Percentiles rank a stretch among this genome's conserved stretches.
Conservation (phyloP, 2,329 filamentous ascomycete genomes). For the Fusarium sp. region DNA sequence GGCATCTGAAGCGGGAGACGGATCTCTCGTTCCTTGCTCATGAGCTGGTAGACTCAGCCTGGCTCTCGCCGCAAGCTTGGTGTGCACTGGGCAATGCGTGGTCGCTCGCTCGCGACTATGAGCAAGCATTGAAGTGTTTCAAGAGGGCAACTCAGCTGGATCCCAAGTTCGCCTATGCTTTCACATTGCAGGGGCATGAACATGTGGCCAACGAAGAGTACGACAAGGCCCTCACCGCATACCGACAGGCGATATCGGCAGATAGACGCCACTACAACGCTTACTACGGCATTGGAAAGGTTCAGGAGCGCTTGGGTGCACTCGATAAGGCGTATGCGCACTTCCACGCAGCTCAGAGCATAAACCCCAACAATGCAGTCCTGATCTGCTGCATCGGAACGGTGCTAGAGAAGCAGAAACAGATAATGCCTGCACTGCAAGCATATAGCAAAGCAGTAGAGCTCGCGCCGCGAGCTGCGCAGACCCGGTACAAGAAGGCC, state of each 20-base stretch:
- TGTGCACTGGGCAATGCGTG: slow-evolving; percentile 95
- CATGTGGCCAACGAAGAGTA: slow-evolving; percentile 97
- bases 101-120: slow-evolving; percentile 90
- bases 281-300: slow-evolving; percentile 89
- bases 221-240: slow-evolving; percentile 90
- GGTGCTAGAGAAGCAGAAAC: slow-evolving; percentile 88
- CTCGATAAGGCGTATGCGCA: slow-evolving; percentile 92
- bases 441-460: slow-evolving; percentile 87
- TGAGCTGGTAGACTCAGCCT: slow-evolving; percentile 86
- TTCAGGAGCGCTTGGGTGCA: slow-evolving; percentile 91
- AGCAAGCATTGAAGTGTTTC: slow-evolving; percentile 94
- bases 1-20: slow-evolving; percentile 93
- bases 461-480: slow-evolving; percentile 81
- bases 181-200: slow-evolving; percentile 95
- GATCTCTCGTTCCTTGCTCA: slow-evolving; percentile 93
- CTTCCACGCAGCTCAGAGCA: slow-evolving; percentile 85
- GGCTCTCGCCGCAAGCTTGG: slow-evolving; percentile 94
- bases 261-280: slow-evolving; percentile 95
- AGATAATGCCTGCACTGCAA: slow-evolving; percentile 79
- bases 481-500: slow-evolving; percentile 94
- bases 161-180: slow-evolving; percentile 92
- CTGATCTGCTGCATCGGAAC: slow-evolving; percentile 92
- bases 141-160: slow-evolving; percentile 92
- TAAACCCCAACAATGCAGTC: slow-evolving; percentile 95
- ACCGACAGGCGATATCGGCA: slow-evolving; percentile 85